Evolutionary conservation across 139 green algal species (phyloP), one percentile per base, ranked within the genome.

Genomic region (Medakamo hakoo): DNA sequence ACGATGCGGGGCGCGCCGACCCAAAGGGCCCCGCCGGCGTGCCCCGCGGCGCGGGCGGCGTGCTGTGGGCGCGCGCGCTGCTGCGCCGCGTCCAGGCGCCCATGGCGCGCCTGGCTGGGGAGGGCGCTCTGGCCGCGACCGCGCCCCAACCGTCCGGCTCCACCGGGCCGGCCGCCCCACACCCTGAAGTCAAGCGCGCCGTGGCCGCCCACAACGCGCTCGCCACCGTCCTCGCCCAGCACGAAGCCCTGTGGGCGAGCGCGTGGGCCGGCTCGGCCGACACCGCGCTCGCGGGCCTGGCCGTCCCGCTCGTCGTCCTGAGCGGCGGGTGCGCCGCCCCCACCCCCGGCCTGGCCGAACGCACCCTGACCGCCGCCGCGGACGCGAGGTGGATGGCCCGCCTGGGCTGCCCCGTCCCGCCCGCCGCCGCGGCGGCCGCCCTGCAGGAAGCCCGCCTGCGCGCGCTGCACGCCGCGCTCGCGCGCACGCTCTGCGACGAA

Each of bases 41-140:
- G 20, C 86, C 87, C 27, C 86, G 80, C 22, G 84, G 92, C 4
- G 67, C 78, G 23, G 82, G 85, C 56, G 84, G 84, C 72, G 89
- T 95, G 74, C 89, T 91, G 84, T 95, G 87, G 87, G 75, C 84
- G n/a, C 76, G 87, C 49, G 84, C 93, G 78, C 80, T 95, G 65
- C 84, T 94, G 70, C 77, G 79, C 2, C 82, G 86, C 71, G 93
- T 95, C 72, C 86, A 95, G 80, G 70, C 76, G 70, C 87, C 87
- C 49, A 95, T 95, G 87, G 76, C 9, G 40, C 40, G 40, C 40
- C 40, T 52, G 40, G 40, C 40, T 16, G 40, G 9, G 9, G 40
- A 52, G 9, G 40, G 40, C 40, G 40, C 40, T 16, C 40, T 52
- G 40, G 40, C 40, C n/a, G n/a, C n/a, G n/a, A n/a, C n/a, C n/a